Evolutionary conservation across 352 stramenopile genomes (phyloP), one percentile per base, ranked within the genome.

Genomic region (Pythium coloratum): DNA sequence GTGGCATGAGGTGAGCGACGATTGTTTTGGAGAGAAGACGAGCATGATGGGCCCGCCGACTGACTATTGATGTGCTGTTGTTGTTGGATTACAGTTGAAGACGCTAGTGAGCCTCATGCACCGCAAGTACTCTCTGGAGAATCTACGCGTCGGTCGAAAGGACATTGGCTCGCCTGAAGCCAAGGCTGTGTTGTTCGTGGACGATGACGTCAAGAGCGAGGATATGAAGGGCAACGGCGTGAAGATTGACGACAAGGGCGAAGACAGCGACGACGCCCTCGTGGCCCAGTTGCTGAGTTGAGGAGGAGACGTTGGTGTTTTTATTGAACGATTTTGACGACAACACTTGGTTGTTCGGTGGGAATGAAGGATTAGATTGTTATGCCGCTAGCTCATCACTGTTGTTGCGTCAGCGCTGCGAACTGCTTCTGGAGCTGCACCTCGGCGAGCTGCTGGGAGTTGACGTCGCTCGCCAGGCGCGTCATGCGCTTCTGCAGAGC

Each of bases 31-130:
- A n/a, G 28, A 12, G 53, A 4, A 4, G 7, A 24, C 49, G 3
- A 18, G 12, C 26, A 42, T 46, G 3, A 14, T 36, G 3, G 13
- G 24, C 9, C n/a, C 44, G 18, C n/a, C 4, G 14, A n/a, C 36
- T 3, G 26, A 26, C 7, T 26, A 1, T 20, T 49, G 51, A 13
- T 40, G 16, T 47, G 16, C 26, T 40, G 5, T 40, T 51, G 3
- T 64, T 40, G 33, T 3, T 70, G 6, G 2, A 44, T 38, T 55
- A 20, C 51, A 86, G 77, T 72, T 95, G 36, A 93, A 95, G 75
- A 95, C 86, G 24, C 79, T 95, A 10, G 76, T 95, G 55, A 89
- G 78, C 60, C 71, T 95, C 33, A 95, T 93, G 84, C 84, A 88
- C 56, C 84, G 84, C 69, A 95, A 95, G 63, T 95, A 95, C 47